Base-by-base conservation (phyloP, 768 basidiomycete genomes). In the Agrocybe pediades region DNA sequence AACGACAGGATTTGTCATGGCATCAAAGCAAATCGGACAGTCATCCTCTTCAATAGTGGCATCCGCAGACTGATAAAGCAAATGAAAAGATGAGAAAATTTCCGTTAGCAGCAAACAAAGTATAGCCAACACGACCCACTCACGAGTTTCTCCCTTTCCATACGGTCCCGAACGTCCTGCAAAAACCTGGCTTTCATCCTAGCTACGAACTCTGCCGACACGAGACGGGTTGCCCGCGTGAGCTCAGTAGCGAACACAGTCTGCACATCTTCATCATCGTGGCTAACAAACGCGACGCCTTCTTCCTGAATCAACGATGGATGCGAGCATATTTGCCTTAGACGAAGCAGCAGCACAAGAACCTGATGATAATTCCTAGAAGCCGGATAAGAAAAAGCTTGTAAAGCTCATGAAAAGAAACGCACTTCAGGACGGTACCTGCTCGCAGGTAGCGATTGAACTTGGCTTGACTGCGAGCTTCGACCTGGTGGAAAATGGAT, bases 301-400 rank as follows among this genome's bases (percentile, higher is more conserved):
- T 76, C 75, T 58, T 86, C 83, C 61, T 83, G 81, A 26, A 90
- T 83, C 6, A 90, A 72, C 13, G 75, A 79, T 2, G 89, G 85
- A 64, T 89, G 88, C 30, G 81, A 80, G 62, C 86, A 88, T 30
- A 88, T 69, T 61, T 89, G 88, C 9, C 87, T 78, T 1, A 91
- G 74, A 9, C 87, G 77, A 2, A 80, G 64, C 15, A 80, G 62
- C 6, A 81, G 56, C 6, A 80, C 77, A 5, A 80, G 66, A 43
- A 84, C 82, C 62, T 82, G 79, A 39, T 76, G 72, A 55, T 85
- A 85, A 58, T 87, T 84, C 62, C 79, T 82, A 44, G 1, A n/a
- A 20, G 36, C 3, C 4, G 23, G 24, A 43, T 29, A 5, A 24
- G 9, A 15, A 33, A 15, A 11, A 17, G 26, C 1, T 7, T 21